Base-by-base conservation (phyloP, 1,284 basidiomycete species). In the Naganishia sp. region DNA sequence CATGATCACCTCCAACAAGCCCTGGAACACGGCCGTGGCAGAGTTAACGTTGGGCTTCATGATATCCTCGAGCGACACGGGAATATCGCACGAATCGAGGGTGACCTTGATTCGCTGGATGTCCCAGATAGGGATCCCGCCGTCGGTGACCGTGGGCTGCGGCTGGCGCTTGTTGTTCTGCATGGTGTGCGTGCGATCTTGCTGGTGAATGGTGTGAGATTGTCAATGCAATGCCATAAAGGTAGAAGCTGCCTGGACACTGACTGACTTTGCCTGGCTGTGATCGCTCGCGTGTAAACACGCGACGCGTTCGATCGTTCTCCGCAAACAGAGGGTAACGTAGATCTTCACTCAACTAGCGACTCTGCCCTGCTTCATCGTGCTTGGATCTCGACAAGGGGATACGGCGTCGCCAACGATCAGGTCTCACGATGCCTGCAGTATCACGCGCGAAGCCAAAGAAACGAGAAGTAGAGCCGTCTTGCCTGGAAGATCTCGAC, bases 1-100 rank as follows among this genome's bases (percentile, higher is more conserved):
- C 11, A 86, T 87, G 60, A 89, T 84, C 72, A 88, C 86, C 50
- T 86, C 83, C 45, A 91, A 81, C 72, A 88, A 88, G 5, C 79
- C 81, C 46, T 86, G 82, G 43, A 90, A 87, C 70, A 89, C 88
- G 15, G 25, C 41, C 11, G 60, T 58, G 7, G 60, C 52, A 17
- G 55, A 58, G 50, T 90, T 88, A 2, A 85, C 74, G 0, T 84
- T 85, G 0, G 89, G 89, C 25, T 83, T 82, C 41, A 82, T 74
- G 55, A 91, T 85, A 70, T 90, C 87, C 61, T 88, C 86, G 45
- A 82, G 82, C 68, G 83, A 86, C 46, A 90, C 82, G 10, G 83
- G 56, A 31, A 67, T 62, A 18, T 60, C 63, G 58, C 58, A 61
- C 1, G 58, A 61, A 51, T 61, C 58, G 47, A 61, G 58, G 39